phyloP scores from a whole-genome alignment of 257 asterid genomes.

The Jasminum sambac region DNA sequence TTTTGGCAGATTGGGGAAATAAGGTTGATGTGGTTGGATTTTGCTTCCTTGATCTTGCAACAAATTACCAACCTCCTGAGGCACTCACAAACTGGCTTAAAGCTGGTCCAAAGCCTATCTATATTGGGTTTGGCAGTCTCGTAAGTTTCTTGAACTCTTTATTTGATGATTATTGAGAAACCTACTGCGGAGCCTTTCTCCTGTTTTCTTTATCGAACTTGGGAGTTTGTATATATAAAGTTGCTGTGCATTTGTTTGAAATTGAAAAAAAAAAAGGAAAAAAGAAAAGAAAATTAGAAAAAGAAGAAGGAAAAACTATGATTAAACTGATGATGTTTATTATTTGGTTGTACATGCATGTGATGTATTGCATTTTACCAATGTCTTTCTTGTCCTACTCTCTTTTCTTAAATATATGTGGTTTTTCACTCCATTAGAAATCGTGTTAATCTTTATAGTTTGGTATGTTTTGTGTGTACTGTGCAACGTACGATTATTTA shows the following conservation, averaged over 20 bases:
- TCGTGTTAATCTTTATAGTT: background rate
- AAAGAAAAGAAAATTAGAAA: no score
- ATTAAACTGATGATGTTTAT: background rate
- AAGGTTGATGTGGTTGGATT: constrained; percentile 95
- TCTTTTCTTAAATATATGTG: background rate
- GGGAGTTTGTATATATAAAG: background rate
- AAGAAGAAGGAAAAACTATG: background rate
- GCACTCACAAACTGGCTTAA: constrained; percentile 81
- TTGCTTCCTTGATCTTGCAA: constrained; percentile 97
- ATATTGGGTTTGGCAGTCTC: constrained; percentile 86
- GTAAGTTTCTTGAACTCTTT: constrained; percentile 45
- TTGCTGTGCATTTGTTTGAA: background rate
- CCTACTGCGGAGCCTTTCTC: background rate
- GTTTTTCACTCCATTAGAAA: background rate
- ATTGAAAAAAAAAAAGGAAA: background rate
- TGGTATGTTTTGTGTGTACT: background rate
- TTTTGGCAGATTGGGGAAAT: constrained; percentile 95
- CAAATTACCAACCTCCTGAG: constrained; percentile 85
- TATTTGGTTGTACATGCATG: background rate
- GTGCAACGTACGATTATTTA: background rate
- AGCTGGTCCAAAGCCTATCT: constrained; percentile 84
- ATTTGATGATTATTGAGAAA: constrained; percentile 1
- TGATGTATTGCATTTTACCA: background rate
- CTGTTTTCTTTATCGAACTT: background rate
- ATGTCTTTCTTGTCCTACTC: background rate